These are phyloP conservation scores for Trichoderma sp. DNA, from an alignment of 2,329 filamentous ascomycete species.

Conservation along the genomic window DNA sequence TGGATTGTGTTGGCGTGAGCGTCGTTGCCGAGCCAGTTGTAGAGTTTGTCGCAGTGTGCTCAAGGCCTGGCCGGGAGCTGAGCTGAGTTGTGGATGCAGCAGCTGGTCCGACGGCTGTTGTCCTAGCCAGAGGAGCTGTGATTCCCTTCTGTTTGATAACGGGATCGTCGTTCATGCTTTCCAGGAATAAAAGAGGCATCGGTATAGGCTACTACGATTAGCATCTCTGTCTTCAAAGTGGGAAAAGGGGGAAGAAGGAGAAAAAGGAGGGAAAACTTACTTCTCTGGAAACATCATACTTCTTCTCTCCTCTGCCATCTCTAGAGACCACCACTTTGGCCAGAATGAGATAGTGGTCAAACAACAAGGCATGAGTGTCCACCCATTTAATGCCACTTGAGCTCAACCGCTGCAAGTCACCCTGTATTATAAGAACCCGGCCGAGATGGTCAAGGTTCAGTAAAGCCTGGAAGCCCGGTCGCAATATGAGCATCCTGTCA, in stretches of 20 bases:
- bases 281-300: slow-evolving; percentile 92
- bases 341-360: slow-evolving; percentile 94
- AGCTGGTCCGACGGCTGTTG: slow-evolving; percentile 59
- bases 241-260: not conserved
- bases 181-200: slow-evolving; percentile 90
- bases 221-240: slow-evolving; percentile 12
- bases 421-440: slow-evolving; percentile 81
- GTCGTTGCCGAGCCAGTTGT: slow-evolving; percentile 55
- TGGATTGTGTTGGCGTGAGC: slow-evolving; percentile 45
- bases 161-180: slow-evolving; percentile 88
- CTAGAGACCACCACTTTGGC: slow-evolving; percentile 76
- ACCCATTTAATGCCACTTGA: slow-evolving; percentile 89
- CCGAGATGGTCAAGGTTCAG: slow-evolving; percentile 94
- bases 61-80: slow-evolving; percentile 58
- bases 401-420: slow-evolving; percentile 84
- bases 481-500: slow-evolving; percentile 75
- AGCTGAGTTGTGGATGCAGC: slow-evolving; percentile 58
- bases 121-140: slow-evolving; percentile 57
- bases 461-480: slow-evolving; percentile 84
- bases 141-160: slow-evolving; percentile 81
- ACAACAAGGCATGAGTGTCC: slow-evolving; percentile 88
- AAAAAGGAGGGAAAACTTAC: slow-evolving; percentile 41
- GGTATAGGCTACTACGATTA: slow-evolving; percentile 67
- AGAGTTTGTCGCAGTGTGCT: slow-evolving; percentile 65
- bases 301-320: slow-evolving; percentile 68